Evolutionary conservation across 192 early-diverging fungal genomes (phyloP).

Genomic region (Podila epigama): DNA sequence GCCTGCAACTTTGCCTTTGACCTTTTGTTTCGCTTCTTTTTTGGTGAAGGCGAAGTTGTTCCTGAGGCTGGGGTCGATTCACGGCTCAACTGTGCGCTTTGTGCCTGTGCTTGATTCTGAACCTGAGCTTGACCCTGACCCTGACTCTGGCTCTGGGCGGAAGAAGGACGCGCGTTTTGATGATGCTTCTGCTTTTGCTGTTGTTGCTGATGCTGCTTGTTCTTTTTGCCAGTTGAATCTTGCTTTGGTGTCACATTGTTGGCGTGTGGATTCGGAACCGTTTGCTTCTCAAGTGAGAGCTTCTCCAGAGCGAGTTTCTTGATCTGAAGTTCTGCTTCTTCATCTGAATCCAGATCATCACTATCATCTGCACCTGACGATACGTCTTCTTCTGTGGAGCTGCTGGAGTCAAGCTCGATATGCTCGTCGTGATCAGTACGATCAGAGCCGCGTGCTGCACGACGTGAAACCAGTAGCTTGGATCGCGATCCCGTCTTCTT

Average conservation of each 20-base stretch:
- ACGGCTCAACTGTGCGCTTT: background rate
- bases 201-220: constrained; percentile 1
- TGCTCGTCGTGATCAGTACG: constrained; percentile 24
- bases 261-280: constrained; percentile 23
- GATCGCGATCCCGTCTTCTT: constrained; percentile 35
- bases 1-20: background rate
- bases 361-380: constrained; percentile 23
- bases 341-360: constrained; percentile 41
- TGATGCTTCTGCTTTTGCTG: constrained; percentile 9
- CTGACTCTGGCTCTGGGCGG: constrained; percentile 3
- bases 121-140: background rate
- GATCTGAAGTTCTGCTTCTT: constrained; percentile 43
- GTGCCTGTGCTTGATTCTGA: constrained; percentile 22
- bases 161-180: constrained; percentile 3
- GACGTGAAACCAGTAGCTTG: constrained; percentile 43
- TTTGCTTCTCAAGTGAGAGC: constrained; percentile 37
- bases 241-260: background rate
- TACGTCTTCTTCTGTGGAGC: constrained; percentile 38
- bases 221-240: background rate
- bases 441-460: constrained; percentile 25
- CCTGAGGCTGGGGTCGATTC: constrained; percentile 42
- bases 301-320: constrained; percentile 41
- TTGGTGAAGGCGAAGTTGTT: constrained; percentile 16
- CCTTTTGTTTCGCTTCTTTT: background rate
- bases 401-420: constrained; percentile 36